phyloP scores from a whole-genome alignment of 331 rosid genomes.

The Pyrus hybrid region DNA sequence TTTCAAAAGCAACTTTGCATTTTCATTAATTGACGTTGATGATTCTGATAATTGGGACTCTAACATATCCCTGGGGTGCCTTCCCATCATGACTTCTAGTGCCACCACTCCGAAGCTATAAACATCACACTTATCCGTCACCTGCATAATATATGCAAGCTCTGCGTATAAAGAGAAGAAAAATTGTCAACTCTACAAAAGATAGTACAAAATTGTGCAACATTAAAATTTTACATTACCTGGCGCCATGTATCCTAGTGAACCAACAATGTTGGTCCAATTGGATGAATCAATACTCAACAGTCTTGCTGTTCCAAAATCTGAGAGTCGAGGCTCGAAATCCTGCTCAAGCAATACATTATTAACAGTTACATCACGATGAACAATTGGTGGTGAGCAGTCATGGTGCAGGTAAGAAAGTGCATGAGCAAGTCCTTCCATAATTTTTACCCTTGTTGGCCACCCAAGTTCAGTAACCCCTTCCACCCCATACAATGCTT shows the following conservation, averaged over 20 bases:
- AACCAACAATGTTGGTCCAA: not conserved
- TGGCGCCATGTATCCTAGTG: not conserved
- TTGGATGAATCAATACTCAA: not conserved
- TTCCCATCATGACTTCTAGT: not conserved
- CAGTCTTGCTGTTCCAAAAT: not conserved
- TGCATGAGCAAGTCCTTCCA: conserved; percentile 57
- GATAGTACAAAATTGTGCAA: too few relatives aligned
- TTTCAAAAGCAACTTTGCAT: too few relatives aligned
- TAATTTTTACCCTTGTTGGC: conserved; percentile 34
- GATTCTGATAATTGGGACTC: too few relatives aligned
- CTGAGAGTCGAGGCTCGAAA: not conserved
- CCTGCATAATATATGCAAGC: not conserved
- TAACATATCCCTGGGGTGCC: not conserved
- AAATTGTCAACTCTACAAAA: too few relatives aligned
- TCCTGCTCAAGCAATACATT: not conserved
- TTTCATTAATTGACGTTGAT: too few relatives aligned
- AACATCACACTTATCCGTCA: not conserved
- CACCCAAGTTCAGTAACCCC: conserved; percentile 32
- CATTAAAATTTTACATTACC: not conserved
- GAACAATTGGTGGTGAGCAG: conserved; percentile 48
- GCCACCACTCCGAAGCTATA: not conserved
- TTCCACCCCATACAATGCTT: conserved; percentile 31
- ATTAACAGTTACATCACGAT: conserved; percentile 38
- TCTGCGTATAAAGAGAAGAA: not conserved
- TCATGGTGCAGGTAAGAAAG: conserved; percentile 51